Evolutionary conservation across 2,329 filamentous ascomycete genomes (phyloP), one percentile per base, ranked within the genome.

Genomic region (Amphichorda felina): DNA sequence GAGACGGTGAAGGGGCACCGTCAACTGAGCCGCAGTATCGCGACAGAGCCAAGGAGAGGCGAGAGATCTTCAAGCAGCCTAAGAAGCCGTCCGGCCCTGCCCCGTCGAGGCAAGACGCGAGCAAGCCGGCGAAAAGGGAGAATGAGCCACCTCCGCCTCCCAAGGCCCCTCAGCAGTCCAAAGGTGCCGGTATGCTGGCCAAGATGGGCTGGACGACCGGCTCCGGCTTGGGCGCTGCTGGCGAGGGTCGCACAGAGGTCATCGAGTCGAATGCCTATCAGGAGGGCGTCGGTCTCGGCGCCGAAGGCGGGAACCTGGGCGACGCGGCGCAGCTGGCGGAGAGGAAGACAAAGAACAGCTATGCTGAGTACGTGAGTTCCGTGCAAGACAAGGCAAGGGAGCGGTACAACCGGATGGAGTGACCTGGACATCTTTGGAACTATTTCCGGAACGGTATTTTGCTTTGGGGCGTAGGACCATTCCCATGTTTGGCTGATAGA

Each of bases 161-260:
- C 57, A 63, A 40, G 18, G 8, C 29, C 3, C 5, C 18, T 13
- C 8, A 16, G 19, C 31, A 11, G 9, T 76, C 73, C 25, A 82
- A 79, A 53, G 78, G 79, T 10, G 75, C 75, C 0, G 72, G 74
- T 3, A 65, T 84, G 49, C 61, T 85, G 27, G 73, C 75, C 27
- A 84, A 83, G 61, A 81, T 82, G 73, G 80, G 80, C 18, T 84
- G 79, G 79, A 73, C 61, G 16, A 62, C 67, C 1, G 79, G 80
- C 8, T 64, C 69, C 38, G 79, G 80, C 0, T 61, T 84, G 4
- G 80, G 80, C 2, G 75, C 70, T 0, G 66, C 70, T 31, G 75
- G 73, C 5, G 66, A 67, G 5, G 80, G 80, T 0, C 66, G 72
- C 30, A 80, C 72, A 0, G 70, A 78, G 34, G 75, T 74, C 4